Evolutionary conservation across 306 rosid species (phyloP).

Genomic region (Pyrus communis): DNA sequence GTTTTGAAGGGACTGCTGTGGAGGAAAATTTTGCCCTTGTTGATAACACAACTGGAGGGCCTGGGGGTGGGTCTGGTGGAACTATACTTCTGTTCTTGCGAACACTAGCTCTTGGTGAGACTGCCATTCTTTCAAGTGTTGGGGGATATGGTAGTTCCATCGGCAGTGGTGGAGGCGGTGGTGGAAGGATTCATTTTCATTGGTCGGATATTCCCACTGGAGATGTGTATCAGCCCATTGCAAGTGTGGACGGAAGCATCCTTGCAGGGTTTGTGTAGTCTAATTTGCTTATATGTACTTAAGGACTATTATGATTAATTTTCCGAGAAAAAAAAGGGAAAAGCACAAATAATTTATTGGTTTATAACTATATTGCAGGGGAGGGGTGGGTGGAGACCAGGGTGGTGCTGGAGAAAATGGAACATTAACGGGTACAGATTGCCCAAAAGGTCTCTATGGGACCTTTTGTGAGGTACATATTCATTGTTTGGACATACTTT

Average conservation of each 20-base stretch:
- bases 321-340: not conserved
- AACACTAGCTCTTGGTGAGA: constrained; percentile 46
- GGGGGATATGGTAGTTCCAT: constrained; percentile 68
- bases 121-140: constrained; percentile 74
- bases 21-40: constrained; percentile 13
- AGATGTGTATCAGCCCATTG: constrained; percentile 93
- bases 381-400: constrained; percentile 60
- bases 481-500: not conserved
- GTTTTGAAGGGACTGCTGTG: constrained; percentile 34
- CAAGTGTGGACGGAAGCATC: constrained; percentile 68
- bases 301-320: not conserved
- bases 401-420: constrained; percentile 77
- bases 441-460: constrained; percentile 91
- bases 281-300: constrained; percentile 9
- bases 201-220: constrained; percentile 95
- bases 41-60: constrained; percentile 47
- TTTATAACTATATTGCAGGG: constrained; percentile 40
- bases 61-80: constrained; percentile 99
- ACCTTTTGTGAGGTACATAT: constrained; percentile 71
- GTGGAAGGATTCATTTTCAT: constrained; percentile 96
- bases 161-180: constrained; percentile 95
- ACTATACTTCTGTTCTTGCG: constrained; percentile 74
- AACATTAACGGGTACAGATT: constrained; percentile 70
- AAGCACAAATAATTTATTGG: not conserved
- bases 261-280: constrained; percentile 45